Evolutionary conservation across 495 filamentous ascomycete genomes (phyloP), one percentile per base, ranked within the genome.

Genomic region (Xylaria scruposa): DNA sequence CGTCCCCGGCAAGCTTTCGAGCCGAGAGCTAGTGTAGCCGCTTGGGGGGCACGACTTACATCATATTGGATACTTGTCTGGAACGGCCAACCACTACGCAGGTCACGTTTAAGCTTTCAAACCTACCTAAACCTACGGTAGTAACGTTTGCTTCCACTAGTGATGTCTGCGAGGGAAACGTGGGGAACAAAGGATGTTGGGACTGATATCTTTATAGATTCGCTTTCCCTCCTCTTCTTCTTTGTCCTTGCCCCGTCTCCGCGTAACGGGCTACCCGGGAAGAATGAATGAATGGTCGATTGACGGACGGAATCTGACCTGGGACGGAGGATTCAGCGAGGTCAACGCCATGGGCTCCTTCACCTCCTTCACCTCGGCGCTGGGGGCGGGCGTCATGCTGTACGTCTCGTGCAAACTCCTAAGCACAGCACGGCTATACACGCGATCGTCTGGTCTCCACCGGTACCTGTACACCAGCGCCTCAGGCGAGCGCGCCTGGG

Each of bases 401-500:
- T 71, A 71, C 19, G 24, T 36, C 61, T 58, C 70, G 0, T 71
- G 40, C 29, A 67, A 59, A 26, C 38, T 71, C 61, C 26, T 67
- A 19, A 42, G 51, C 62, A 60, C 70, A 19, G 51, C 62, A 47
- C 44, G 70, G 53, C 42, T 71, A 24, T 71, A 71, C 51, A 38
- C 19, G 15, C 70, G 64, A 13, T 44, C 70, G 8, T 72, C 70
- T 31, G 9, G 26, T 24, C 70, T 72, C 0, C 54, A 62, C 4
- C 53, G 54, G 3, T 72, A 72, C 58, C 64, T 19, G 15, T 63
- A 62, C 21, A 42, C 31, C 19, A 44, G 61, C 33, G 56, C 40
- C 26, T 44, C 58, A 13, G 68, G 59, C 24, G 42, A 51, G 53
- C 53, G 42, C 15, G 65, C 82, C 19, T 91, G 88, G 88, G 90